These are phyloP conservation scores for Kuraishia borneana DNA, from an alignment of 805 yeast species.

Conservation along the genomic window DNA sequence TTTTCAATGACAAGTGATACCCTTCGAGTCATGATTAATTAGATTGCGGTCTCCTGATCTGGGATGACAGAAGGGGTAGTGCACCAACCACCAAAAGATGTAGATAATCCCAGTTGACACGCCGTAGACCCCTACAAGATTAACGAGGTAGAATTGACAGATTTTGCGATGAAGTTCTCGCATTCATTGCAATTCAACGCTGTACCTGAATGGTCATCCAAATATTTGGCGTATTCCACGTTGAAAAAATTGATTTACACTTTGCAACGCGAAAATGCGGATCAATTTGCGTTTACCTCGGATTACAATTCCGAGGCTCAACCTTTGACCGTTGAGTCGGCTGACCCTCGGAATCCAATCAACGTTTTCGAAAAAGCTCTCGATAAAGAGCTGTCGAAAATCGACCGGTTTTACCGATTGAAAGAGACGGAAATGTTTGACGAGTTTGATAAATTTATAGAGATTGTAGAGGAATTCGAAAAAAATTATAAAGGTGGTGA, in stretches of 20 bases:
- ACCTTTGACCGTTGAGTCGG: slow-evolving; percentile 15
- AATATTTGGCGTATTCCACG: slow-evolving; percentile 82
- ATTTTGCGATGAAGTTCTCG: slow-evolving; percentile 91
- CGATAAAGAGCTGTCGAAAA: slow-evolving; percentile 65
- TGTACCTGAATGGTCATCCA: slow-evolving; percentile 95
- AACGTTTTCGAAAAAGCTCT: slow-evolving; percentile 59
- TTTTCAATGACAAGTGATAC: no score
- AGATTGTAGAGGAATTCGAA: slow-evolving; percentile 57
- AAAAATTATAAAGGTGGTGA: slow-evolving; percentile 14
- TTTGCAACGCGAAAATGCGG: slow-evolving; percentile 54
- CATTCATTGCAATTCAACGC: slow-evolving; percentile 94
- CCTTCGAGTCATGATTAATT: no score
- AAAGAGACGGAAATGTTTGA: slow-evolving; percentile 51
- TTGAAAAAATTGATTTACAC: slow-evolving; percentile 77
- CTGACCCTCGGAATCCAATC: slow-evolving; percentile 34
- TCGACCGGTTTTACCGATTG: slow-evolving; percentile 60
- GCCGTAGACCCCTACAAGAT: no score
- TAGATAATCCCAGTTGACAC: no score
- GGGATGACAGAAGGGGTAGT: no score
- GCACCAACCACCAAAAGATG: no score
- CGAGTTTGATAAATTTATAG: slow-evolving; percentile 43
- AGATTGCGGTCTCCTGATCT: no score
- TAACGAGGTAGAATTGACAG: no score
- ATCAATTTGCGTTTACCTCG: slow-evolving; percentile 16
- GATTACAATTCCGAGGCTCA: slow-evolving; percentile 13